These are phyloP conservation scores for Backusella psychrophila DNA, from an alignment of 192 early-diverging fungal species.

Conservation along the genomic window DNA sequence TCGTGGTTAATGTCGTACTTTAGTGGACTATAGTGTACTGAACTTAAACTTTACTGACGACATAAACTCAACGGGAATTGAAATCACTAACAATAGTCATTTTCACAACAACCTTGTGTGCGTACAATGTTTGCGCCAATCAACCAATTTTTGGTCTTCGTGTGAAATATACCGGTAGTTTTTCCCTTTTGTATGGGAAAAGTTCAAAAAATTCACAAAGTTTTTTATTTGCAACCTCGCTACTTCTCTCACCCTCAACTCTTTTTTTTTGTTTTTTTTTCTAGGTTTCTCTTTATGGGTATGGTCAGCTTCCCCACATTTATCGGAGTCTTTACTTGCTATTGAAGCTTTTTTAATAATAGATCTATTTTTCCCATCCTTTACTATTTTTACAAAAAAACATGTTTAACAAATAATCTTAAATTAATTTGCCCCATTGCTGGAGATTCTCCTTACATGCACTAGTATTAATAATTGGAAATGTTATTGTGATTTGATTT, in stretches of 20 bases:
- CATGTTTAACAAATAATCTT: not conserved
- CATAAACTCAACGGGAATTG: not conserved
- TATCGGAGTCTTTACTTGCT: not conserved
- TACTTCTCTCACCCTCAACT: not conserved
- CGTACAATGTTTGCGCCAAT: not conserved
- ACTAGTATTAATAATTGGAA: not conserved
- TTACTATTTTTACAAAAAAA: constrained; percentile 4
- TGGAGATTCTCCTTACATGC: not conserved
- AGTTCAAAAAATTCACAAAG: not conserved
- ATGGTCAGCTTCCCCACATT: not conserved
- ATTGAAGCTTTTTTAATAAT: constrained; percentile 3
- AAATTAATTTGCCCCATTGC: not conserved
- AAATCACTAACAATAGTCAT: not conserved
- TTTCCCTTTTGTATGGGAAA: not conserved
- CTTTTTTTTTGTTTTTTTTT: not conserved
- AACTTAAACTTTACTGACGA: constrained; percentile 1
- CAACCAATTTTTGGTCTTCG: not conserved
- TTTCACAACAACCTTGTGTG: not conserved
- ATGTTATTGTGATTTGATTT: not conserved
- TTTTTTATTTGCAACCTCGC: not conserved
- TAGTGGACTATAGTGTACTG: not conserved
- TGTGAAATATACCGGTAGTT: constrained; percentile 3
- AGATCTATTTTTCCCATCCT: constrained; percentile 8
- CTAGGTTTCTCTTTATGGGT: not conserved
- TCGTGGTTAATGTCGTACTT: not conserved